phyloP scores from a whole-genome alignment of 2,329 filamentous ascomycete species.

The Arthrobotrys conoides region DNA sequence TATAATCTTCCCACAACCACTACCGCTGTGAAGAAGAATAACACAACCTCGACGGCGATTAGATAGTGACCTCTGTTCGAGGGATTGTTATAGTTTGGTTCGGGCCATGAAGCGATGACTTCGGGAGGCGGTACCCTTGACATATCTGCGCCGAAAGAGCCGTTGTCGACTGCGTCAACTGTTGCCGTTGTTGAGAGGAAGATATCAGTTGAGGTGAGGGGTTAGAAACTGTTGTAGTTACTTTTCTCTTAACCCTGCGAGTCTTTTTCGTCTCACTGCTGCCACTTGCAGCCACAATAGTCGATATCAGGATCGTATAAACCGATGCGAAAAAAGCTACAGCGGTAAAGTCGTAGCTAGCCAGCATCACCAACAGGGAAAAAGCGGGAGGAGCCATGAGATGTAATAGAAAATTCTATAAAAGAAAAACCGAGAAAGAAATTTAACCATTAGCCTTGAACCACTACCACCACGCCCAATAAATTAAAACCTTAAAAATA shows the following conservation, averaged over 20 bases:
- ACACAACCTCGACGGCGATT: slow-evolving; percentile 68
- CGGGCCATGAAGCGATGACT: slow-evolving; percentile 69
- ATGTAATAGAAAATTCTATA: slow-evolving; percentile 43
- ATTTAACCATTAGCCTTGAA: slow-evolving; percentile 13
- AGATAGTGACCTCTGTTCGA: slow-evolving; percentile 68
- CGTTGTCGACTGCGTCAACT: not conserved
- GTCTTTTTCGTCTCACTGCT: slow-evolving; percentile 36
- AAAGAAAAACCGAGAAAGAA: slow-evolving; percentile 5
- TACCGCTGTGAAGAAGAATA: slow-evolving; percentile 67
- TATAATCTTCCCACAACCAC: slow-evolving; percentile 69
- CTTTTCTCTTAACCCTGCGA: slow-evolving; percentile 26
- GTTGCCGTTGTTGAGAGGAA: slow-evolving; percentile 2
- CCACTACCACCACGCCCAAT: slow-evolving; percentile 3
- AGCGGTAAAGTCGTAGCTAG: slow-evolving; percentile 59
- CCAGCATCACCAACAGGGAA: slow-evolving; percentile 57
- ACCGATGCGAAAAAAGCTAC: slow-evolving; percentile 59
- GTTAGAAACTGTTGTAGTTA: slow-evolving; percentile 24
- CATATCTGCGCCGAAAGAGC: slow-evolving; percentile 37
- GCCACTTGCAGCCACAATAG: slow-evolving; percentile 49
- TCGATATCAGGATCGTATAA: slow-evolving; percentile 60
- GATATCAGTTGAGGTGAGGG: not conserved
- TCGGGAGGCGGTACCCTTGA: slow-evolving; percentile 66
- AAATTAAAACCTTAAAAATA: slow-evolving; percentile 42
- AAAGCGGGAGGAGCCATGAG: slow-evolving; percentile 59
- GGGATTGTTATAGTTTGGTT: slow-evolving; percentile 70